phyloP scores from a whole-genome alignment of 805 yeast genomes.

The Isabelozyma heimii region DNA sequence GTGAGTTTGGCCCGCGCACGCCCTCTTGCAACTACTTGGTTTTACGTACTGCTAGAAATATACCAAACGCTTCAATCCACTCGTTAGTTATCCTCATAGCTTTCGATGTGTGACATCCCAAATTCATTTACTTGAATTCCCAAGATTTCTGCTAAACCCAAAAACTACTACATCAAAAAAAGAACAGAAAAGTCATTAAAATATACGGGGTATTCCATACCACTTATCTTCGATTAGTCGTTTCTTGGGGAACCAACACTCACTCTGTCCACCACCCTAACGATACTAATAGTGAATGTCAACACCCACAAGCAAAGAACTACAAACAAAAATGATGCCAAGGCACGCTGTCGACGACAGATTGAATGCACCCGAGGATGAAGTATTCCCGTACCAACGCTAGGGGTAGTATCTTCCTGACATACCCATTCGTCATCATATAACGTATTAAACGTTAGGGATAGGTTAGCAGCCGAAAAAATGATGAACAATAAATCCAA shows the following conservation, averaged over 20 bases:
- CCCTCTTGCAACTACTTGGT: neutral
- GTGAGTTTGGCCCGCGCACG: neutral
- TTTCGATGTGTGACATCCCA: no score
- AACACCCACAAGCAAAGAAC: constrained; percentile 79
- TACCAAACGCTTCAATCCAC: no score
- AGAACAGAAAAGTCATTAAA: no score
- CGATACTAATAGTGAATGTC: constrained; percentile 78
- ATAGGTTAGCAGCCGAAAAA: constrained; percentile 81
- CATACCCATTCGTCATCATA: constrained; percentile 83
- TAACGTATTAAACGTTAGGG: constrained; percentile 80
- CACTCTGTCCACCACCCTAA: constrained; percentile 76
- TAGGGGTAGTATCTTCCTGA: constrained; percentile 19
- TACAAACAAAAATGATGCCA: constrained; percentile 76
- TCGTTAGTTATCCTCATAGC: no score
- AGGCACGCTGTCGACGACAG: constrained; percentile 74
- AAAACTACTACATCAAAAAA: no score
- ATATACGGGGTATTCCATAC: no score
- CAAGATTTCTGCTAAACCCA: no score
- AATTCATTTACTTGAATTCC: no score
- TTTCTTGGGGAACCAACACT: constrained; percentile 8
- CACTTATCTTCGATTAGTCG: neutral
- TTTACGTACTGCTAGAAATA: no score
- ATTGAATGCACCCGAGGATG: constrained; percentile 46
- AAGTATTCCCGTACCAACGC: constrained; percentile 13
- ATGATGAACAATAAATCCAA: constrained; percentile 85